These are phyloP conservation scores for Aspergillus haitiensis DNA, from an alignment of 495 filamentous ascomycete species.

Conservation along the genomic window DNA sequence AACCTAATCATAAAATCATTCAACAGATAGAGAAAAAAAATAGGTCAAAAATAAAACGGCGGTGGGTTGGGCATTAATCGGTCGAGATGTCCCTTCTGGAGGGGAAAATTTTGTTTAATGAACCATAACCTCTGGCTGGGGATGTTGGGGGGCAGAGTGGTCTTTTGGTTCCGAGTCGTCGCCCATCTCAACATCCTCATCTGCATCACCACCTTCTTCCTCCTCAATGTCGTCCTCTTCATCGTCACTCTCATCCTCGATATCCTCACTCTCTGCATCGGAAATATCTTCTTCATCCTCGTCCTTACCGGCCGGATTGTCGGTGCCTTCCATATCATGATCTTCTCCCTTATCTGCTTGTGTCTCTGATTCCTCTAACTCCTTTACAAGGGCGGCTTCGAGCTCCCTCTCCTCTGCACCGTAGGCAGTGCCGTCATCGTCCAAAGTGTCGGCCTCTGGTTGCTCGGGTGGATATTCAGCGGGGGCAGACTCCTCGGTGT, in stretches of 20 bases:
- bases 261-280: conserved; percentile 89
- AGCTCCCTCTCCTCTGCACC: conserved; percentile 71
- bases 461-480: conserved; percentile 96
- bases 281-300: conserved; percentile 72
- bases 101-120: conserved; percentile 37
- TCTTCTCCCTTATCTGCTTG: conserved; percentile 57
- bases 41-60: conserved; percentile 10
- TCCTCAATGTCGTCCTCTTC: conserved; percentile 84
- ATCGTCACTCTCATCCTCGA: conserved; percentile 89
- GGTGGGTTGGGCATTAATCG: conserved; percentile 9
- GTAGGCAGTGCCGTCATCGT: conserved; percentile 82
- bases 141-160: conserved; percentile 40
- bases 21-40: conserved; percentile 18
- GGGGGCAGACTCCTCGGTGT: conserved; percentile 92
- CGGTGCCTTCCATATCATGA: conserved; percentile 79
- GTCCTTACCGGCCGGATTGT: conserved; percentile 56
- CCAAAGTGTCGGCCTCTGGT: conserved; percentile 84
- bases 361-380: conserved; percentile 59
- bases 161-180: conserved; percentile 57
- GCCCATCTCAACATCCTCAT: conserved; percentile 83
- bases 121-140: conserved; percentile 52
- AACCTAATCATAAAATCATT: conserved; percentile 35
- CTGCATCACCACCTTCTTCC: conserved; percentile 65
- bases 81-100: background rate
- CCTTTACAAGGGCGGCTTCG: conserved; percentile 54